A percentile compares a stretch with the other conserved stretches of the same genome.
Conservation (phyloP, 2,329 filamentous ascomycete genomes). For the Colletotrichum liaoningense region DNA sequence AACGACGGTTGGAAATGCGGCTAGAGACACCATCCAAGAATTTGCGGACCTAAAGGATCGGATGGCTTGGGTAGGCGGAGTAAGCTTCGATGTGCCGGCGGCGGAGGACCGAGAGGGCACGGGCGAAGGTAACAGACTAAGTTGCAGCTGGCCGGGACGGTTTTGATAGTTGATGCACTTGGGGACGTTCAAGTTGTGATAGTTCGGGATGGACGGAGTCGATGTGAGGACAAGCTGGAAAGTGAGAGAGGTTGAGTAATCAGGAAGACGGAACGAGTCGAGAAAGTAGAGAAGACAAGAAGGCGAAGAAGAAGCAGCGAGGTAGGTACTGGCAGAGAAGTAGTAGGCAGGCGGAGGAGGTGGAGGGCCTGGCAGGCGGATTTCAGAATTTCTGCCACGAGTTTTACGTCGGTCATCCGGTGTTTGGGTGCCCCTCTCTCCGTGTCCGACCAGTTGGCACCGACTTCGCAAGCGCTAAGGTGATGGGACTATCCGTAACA, state of each 20-base stretch:
- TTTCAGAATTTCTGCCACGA: constrained; percentile 31
- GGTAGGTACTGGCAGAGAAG: background rate
- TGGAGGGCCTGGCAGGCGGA: background rate
- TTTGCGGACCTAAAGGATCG: constrained; percentile 1
- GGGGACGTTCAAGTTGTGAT: background rate
- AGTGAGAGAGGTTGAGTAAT: background rate
- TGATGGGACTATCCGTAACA: background rate
- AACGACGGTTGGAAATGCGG: constrained; percentile 8
- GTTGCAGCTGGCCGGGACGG: background rate
- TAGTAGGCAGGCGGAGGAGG: background rate
- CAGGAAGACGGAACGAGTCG: background rate
- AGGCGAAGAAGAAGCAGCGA: background rate
- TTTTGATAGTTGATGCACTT: background rate
- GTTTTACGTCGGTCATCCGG: constrained; percentile 31
- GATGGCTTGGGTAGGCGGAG: constrained; percentile 27
- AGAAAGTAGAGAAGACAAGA: background rate
- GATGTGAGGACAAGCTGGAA: background rate
- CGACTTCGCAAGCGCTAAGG: constrained; percentile 34
- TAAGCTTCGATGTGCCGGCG: constrained; percentile 28
- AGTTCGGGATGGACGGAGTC: background rate
- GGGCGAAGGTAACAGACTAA: constrained; percentile 18
- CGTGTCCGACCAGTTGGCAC: constrained; percentile 27
- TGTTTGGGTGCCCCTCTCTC: constrained; percentile 30
- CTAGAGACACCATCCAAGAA: constrained; percentile 18
- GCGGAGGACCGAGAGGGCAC: constrained; percentile 20